Evolutionary conservation across 495 filamentous ascomycete species (phyloP).

Genomic region (Daldinia loculata): DNA sequence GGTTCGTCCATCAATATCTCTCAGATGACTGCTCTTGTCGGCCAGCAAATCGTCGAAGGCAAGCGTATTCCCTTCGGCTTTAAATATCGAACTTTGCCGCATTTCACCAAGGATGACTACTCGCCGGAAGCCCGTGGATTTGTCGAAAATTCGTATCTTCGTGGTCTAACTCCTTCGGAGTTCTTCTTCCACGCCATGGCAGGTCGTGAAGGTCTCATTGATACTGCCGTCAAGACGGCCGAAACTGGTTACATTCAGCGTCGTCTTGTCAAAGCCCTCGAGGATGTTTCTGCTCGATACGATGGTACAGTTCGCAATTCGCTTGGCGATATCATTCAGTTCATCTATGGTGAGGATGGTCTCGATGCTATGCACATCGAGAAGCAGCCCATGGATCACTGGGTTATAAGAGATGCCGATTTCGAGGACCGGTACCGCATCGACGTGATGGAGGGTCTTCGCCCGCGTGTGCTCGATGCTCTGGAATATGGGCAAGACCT

Average conservation of each 20-base stretch:
- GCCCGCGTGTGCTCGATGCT: slow-evolving; percentile 71
- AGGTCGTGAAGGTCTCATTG: slow-evolving; percentile 98
- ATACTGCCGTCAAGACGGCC: slow-evolving; percentile 99
- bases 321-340: slow-evolving; percentile 95
- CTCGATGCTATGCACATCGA: slow-evolving; percentile 91
- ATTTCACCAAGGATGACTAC: slow-evolving; percentile 99
- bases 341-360: slow-evolving; percentile 97
- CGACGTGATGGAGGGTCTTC: slow-evolving; percentile 86
- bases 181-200: slow-evolving; percentile 99
- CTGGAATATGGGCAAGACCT: slow-evolving; percentile 90
- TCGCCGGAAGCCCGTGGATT: slow-evolving; percentile 96
- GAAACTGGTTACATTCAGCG: slow-evolving; percentile 99
- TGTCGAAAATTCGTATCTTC: slow-evolving; percentile 98
- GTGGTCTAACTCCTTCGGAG: slow-evolving; percentile 92
- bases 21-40: slow-evolving; percentile 97
- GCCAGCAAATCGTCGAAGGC: slow-evolving; percentile 96
- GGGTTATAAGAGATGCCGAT: slow-evolving; percentile 73
- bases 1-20: slow-evolving; percentile 99
- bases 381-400: slow-evolving; percentile 86
- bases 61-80: slow-evolving; percentile 99
- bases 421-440: slow-evolving; percentile 84
- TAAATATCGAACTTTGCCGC: slow-evolving; percentile 95
- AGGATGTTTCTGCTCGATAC: slow-evolving; percentile 97
- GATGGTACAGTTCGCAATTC: slow-evolving; percentile 98
- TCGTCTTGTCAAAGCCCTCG: slow-evolving; percentile 95